These are phyloP conservation scores for Stachybotrys echinatus DNA, from an alignment of 2,329 filamentous ascomycete species.

Conservation along the genomic window DNA sequence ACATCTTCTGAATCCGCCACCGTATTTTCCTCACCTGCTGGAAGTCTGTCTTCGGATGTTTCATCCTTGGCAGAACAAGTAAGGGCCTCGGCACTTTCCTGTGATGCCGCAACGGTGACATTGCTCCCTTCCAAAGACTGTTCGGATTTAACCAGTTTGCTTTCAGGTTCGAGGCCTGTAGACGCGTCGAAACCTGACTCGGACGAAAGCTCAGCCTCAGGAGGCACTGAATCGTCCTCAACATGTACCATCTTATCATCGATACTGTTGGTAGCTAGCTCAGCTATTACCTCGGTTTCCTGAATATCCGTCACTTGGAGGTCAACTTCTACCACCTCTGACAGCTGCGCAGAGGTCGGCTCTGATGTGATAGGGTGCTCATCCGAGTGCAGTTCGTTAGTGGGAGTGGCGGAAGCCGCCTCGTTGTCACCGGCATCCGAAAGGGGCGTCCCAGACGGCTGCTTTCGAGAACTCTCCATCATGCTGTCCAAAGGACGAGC, in stretches of 20 bases:
- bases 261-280: background rate
- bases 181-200: background rate
- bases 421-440: background rate
- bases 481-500: background rate
- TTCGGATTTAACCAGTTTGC: background rate
- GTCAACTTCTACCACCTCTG: background rate
- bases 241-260: no score
- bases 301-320: background rate
- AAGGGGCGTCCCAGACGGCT: background rate
- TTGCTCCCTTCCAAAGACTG: background rate
- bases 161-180: background rate
- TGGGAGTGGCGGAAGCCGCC: background rate
- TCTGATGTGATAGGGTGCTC: background rate
- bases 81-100: background rate
- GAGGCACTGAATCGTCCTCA: no score
- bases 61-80: background rate
- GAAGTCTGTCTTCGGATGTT: background rate
- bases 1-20: background rate
- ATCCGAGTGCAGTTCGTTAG: background rate
- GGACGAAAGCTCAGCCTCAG: no score
- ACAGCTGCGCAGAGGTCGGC: background rate
- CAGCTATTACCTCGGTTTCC: background rate
- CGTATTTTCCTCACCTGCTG: background rate
- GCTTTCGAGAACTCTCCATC: background rate
- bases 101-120: background rate